Base-by-base conservation (phyloP, 139 green algal species). In the Zygnema circumcarinatum region DNA sequence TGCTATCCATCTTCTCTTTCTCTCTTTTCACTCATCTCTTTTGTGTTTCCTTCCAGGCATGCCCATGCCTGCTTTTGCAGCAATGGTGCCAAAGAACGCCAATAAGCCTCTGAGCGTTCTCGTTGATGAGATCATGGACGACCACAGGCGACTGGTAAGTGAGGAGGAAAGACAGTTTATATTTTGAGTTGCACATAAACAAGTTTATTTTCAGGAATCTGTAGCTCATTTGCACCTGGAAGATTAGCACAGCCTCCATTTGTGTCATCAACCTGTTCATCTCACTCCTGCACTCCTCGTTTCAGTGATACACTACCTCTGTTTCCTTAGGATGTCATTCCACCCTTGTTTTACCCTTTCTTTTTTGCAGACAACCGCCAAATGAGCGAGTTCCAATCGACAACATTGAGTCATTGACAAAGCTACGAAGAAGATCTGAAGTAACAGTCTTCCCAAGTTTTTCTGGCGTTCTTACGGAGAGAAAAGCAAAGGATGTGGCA, bases 11-110 rank as follows among this genome's bases (percentile, higher is more conserved):
- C 54, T 79, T 79, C 40, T 22, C 72, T 79, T 20, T 20, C 16
- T 35, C 20, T 79, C 21, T 36, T 36, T 79, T 21, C 40, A 32
- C 22, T 79, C 21, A 16, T 47, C 72, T 20, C 40, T 20, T 35
- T 79, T 21, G 21, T 79, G 20, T 20, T 79, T 20, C n/a, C n/a
- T n/a, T n/a, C 33, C 72, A 79, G 72, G 21, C 20, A 16, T 79
- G 72, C 20, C 38, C 33, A 21, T 20, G 72, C 20, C 72, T 21
- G 21, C 40, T 16, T 47, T 79, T 20, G 72, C 72, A 21, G 72
- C 72, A 16, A 79, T 79, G 72, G 72, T 79, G 72, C 72, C 72
- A 16, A 79, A 79, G 21, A 79, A 79, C 22, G 72, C 72, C 22
- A 20, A 79, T 21, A 79, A 79, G 72, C 72, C 72, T 20, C 29